Percentiles rank a stretch among this genome's conserved stretches.
phyloP scores from a whole-genome alignment of 148 eudicot species.

The Silene conica region DNA sequence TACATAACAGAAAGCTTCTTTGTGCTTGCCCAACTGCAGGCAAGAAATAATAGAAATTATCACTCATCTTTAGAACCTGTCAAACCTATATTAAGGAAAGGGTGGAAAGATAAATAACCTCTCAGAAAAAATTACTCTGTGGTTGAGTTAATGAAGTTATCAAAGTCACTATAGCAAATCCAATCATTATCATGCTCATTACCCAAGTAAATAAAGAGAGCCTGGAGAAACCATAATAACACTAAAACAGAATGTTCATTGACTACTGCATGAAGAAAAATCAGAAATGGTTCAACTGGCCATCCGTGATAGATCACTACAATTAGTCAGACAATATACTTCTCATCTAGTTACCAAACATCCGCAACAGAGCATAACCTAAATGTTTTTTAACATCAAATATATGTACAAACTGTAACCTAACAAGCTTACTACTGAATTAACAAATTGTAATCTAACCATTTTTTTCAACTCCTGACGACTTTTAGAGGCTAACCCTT shows the following conservation, averaged over 20 bases:
- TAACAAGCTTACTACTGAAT: background rate
- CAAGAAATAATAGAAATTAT: slow-evolving; percentile 2
- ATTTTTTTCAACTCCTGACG: background rate
- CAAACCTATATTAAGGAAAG: background rate
- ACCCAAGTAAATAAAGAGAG: background rate
- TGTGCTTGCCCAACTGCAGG: slow-evolving; percentile 72
- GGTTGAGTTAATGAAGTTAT: background rate
- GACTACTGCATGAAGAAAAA: background rate
- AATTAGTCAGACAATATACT: background rate
- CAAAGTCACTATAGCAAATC: background rate
- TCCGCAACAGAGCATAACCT: background rate
- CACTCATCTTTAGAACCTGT: background rate
- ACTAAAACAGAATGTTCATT: background rate
- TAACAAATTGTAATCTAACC: background rate
- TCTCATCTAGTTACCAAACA: background rate
- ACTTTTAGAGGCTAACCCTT: background rate
- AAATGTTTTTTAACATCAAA: background rate
- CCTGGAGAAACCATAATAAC: background rate
- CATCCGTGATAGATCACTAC: background rate
- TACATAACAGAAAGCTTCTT: slow-evolving; percentile 43
- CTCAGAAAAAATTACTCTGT: background rate
- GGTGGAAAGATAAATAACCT: background rate
- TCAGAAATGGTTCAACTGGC: background rate
- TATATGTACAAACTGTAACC: background rate
- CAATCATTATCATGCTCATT: background rate